Evolutionary conservation across 306 rosid genomes (phyloP).

Genomic region (Styphnolobium japonicum): DNA sequence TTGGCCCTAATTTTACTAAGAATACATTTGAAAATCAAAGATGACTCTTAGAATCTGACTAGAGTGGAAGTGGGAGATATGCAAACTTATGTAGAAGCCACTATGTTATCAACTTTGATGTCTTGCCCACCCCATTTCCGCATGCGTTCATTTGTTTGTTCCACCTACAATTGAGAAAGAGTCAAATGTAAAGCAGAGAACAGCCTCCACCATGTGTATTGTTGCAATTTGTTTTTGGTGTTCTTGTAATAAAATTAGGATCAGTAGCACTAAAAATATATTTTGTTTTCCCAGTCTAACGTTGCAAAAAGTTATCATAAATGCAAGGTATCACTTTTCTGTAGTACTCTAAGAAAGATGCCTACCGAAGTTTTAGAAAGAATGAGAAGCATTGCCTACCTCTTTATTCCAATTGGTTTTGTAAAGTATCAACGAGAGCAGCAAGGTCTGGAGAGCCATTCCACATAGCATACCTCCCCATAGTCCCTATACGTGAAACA

Average conservation of each 20-base stretch:
- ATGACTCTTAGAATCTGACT: background rate
- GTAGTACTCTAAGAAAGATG: background rate
- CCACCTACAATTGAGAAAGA: slow-evolving; percentile 26
- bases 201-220: background rate
- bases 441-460: slow-evolving; percentile 37
- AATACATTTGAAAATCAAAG: background rate
- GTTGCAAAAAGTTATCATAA: background rate
- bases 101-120: background rate
- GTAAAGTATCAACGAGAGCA: slow-evolving; percentile 34
- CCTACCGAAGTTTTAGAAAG: background rate
- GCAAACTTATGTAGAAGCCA: slow-evolving; percentile 24
- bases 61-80: background rate
- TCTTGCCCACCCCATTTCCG: slow-evolving; percentile 40
- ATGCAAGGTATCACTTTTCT: background rate
- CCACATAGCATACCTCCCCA: slow-evolving; percentile 60
- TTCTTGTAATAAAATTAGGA: background rate
- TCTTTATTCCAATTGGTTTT: slow-evolving; percentile 48
- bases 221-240: background rate
- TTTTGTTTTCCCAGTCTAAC: background rate
- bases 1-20: background rate
- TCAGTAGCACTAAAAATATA: background rate
- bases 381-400: slow-evolving; percentile 27
- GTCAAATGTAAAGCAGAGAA: background rate
- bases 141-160: slow-evolving; percentile 37
- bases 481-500: slow-evolving; percentile 32